Evolutionary conservation across 331 rosid genomes (phyloP).

Genomic region (Spiraea crenata): DNA sequence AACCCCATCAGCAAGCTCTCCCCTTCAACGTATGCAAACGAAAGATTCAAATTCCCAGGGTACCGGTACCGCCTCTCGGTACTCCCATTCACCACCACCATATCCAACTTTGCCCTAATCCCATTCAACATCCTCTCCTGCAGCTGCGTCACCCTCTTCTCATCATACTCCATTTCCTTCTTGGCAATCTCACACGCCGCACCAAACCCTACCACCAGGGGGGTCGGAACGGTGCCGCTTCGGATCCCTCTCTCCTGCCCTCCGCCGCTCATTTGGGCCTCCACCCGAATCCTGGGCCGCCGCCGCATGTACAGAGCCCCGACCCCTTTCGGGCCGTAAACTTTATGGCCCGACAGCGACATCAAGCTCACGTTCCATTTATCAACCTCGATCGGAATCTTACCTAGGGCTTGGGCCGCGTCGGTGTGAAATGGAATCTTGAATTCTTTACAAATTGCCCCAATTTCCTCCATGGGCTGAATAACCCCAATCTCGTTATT

Average conservation of each 20-base stretch:
- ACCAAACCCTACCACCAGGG: slow-evolving; percentile 86
- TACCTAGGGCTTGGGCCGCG: slow-evolving; percentile 95
- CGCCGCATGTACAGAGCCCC: slow-evolving; percentile 85
- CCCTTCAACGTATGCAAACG: slow-evolving; percentile 89
- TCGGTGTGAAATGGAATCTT: slow-evolving; percentile 83
- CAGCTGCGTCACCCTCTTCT: slow-evolving; percentile 51
- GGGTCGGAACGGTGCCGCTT: slow-evolving; percentile 90
- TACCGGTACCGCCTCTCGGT: slow-evolving; percentile 58
- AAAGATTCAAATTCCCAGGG: slow-evolving; percentile 72
- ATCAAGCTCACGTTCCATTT: slow-evolving; percentile 92
- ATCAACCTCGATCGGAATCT: slow-evolving; percentile 75
- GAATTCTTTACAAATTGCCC: slow-evolving; percentile 70
- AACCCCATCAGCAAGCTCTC: slow-evolving; percentile 95
- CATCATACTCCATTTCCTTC: slow-evolving; percentile 88
- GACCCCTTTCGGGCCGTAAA: slow-evolving; percentile 83
- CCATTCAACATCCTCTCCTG: slow-evolving; percentile 66
- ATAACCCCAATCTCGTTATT: slow-evolving; percentile 92
- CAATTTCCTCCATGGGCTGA: slow-evolving; percentile 84
- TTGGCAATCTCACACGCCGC: slow-evolving; percentile 79
- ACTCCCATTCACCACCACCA: slow-evolving; percentile 93
- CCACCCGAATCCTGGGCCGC: slow-evolving; percentile 89
- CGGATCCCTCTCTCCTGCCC: slow-evolving; percentile 95
- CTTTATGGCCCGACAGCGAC: slow-evolving; percentile 88
- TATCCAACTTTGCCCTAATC: slow-evolving; percentile 58
- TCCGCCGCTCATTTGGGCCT: slow-evolving; percentile 96